Evolutionary conservation across 75 land plant genomes (phyloP).

Genomic region (Cryptomeria japonica): DNA sequence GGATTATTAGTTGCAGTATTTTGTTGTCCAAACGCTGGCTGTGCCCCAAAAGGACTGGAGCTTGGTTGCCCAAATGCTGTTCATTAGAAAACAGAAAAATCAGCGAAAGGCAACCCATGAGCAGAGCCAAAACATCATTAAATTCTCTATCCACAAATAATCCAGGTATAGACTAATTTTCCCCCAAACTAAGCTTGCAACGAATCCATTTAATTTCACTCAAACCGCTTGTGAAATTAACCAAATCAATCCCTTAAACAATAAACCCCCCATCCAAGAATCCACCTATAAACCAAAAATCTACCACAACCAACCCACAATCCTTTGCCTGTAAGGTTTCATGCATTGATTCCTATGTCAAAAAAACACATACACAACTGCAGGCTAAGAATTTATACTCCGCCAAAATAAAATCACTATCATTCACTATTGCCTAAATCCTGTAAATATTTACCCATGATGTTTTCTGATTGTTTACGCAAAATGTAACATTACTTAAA

Average conservation of each 20-base stretch:
- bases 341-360: neutral
- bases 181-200: neutral
- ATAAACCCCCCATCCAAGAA: neutral
- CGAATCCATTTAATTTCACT: neutral
- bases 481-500: neutral
- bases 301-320: neutral
- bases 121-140: neutral
- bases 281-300: neutral
- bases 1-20: conserved; percentile 59
- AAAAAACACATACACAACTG: neutral
- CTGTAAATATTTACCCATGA: neutral
- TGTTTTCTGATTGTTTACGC: neutral
- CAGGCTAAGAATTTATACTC: neutral
- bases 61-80: conserved; percentile 85
- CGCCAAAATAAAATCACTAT: neutral
- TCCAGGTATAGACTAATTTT: neutral
- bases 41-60: conserved; percentile 70
- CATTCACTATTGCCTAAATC: neutral
- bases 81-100: neutral
- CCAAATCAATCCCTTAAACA: neutral
- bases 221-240: neutral
- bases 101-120: neutral
- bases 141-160: neutral
- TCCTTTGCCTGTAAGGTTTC: neutral
- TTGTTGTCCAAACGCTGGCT: conserved; percentile 59